These are phyloP conservation scores for Colletotrichum tropicale DNA, from an alignment of 2,329 filamentous ascomycete genomes.

Conservation along the genomic window DNA sequence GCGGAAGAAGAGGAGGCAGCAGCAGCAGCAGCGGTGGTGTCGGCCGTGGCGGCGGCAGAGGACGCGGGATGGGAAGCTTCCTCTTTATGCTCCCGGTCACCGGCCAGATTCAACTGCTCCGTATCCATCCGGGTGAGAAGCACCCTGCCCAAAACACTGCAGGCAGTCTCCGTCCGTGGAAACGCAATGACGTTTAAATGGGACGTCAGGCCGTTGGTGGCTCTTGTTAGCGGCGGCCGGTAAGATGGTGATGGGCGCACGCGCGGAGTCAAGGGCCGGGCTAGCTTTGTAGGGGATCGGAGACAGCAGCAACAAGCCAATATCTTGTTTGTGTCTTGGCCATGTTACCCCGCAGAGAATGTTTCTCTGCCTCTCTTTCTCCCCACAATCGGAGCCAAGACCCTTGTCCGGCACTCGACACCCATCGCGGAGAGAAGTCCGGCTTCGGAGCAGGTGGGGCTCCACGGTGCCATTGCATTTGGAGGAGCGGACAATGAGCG, in stretches of 20 bases:
- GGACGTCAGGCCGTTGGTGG: neutral
- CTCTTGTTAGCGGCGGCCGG: neutral
- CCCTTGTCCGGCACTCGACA: neutral
- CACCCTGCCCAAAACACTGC: neutral
- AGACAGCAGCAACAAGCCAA: neutral
- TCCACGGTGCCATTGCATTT: neutral
- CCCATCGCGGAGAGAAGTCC: neutral
- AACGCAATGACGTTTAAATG: neutral
- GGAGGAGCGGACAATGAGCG: neutral
- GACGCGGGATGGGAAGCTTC: slow-evolving; percentile 19
- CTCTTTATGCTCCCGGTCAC: slow-evolving; percentile 6
- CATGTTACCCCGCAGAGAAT: neutral
- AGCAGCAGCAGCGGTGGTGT: neutral
- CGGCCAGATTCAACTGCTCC: neutral
- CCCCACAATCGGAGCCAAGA: neutral
- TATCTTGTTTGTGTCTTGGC: slow-evolving; percentile 2
- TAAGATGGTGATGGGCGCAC: neutral
- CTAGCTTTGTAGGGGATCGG: neutral
- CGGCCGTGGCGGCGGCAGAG: slow-evolving; percentile 33
- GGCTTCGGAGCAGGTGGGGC: neutral
- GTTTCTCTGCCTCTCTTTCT: neutral
- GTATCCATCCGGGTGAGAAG: neutral
- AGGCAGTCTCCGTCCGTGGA: neutral
- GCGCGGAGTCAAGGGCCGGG: neutral
- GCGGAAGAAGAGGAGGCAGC: slow-evolving; percentile 34